phyloP scores from a whole-genome alignment of 2,329 filamentous ascomycete genomes.

The Fusarium verticillioides region DNA sequence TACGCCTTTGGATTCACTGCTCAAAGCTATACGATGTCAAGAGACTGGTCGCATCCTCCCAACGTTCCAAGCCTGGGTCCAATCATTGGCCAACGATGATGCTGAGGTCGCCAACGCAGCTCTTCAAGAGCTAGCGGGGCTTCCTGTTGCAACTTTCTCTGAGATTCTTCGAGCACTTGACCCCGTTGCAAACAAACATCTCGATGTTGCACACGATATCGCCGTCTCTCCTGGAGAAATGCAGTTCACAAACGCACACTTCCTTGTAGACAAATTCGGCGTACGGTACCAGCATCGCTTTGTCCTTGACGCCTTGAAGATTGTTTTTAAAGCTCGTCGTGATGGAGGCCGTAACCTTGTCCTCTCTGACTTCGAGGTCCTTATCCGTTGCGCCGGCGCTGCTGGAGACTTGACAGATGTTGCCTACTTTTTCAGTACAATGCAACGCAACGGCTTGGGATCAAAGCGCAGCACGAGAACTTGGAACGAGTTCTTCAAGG shows the following conservation, averaged over 20 bases:
- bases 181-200: constrained; percentile 60
- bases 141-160: constrained; percentile 69
- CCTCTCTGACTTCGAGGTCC: constrained; percentile 56
- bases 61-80: constrained; percentile 46
- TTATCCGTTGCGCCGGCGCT: constrained; percentile 61
- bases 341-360: constrained; percentile 44
- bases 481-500: constrained; percentile 60
- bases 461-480: constrained; percentile 47
- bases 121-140: constrained; percentile 46
- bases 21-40: constrained; percentile 49
- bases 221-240: constrained; percentile 54
- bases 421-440: constrained; percentile 49
- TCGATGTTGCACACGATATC: constrained; percentile 60
- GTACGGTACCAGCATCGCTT: constrained; percentile 55
- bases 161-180: constrained; percentile 72
- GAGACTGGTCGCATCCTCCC: constrained; percentile 39
- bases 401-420: constrained; percentile 51
- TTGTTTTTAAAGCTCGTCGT: constrained; percentile 50
- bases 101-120: constrained; percentile 38
- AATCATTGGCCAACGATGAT: constrained; percentile 32
- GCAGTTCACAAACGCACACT: constrained; percentile 51
- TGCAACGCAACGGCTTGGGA: constrained; percentile 43
- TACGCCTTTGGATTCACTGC: constrained; percentile 41
- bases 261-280: constrained; percentile 56
- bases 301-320: constrained; percentile 51